Evolutionary conservation across 495 filamentous ascomycete species (phyloP), one percentile per base, ranked within the genome.

Genomic region (Neurospora sp.): DNA sequence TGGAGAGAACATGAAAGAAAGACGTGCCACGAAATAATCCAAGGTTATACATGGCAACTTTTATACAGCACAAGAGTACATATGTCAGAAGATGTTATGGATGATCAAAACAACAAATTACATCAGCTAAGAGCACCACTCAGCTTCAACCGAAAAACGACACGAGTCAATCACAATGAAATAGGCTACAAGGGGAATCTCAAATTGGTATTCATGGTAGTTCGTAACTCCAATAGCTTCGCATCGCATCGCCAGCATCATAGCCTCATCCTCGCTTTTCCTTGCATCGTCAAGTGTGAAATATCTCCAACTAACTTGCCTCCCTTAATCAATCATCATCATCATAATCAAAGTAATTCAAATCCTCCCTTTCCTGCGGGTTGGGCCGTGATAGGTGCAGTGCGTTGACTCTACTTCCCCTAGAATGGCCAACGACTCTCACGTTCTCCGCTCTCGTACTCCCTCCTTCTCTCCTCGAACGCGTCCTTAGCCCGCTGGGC

Each of bases 401-500:
- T 9, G 14, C 9, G 35, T 23, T 39, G 49, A n/a, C 44, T 38
- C 23, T 69, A 60, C 39, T 62, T 41, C 54, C 72, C 38, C 31
- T 62, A 39, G 31, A 41, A 60, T 42, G 37, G 72, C 37, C 72
- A 35, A 20, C 60, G 72, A 14, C 72, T 7, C 39, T 40, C 54
- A 71, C 16, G 12, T 27, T 73, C 60, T 20, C 69, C 46, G 31
- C 27, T 23, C 71, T 72, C 46, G 3, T 69, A 49, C 6, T 69
- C 74, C 54, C 54, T 66, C 54, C 54, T 16, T 18, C 54, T 66
- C 11, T 81, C 77, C 14, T 80, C 73, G 31, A 80, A 42, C 54
- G 75, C 78, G n/a, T 78, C 76, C 27, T 79, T 78, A 20, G 80
- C 76, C 40, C 74, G 72, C 39, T 71, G 72, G 20, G 77, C 75